Conservation (phyloP, 2,329 filamentous ascomycete genomes). For the Mollisia scopiformis region DNA sequence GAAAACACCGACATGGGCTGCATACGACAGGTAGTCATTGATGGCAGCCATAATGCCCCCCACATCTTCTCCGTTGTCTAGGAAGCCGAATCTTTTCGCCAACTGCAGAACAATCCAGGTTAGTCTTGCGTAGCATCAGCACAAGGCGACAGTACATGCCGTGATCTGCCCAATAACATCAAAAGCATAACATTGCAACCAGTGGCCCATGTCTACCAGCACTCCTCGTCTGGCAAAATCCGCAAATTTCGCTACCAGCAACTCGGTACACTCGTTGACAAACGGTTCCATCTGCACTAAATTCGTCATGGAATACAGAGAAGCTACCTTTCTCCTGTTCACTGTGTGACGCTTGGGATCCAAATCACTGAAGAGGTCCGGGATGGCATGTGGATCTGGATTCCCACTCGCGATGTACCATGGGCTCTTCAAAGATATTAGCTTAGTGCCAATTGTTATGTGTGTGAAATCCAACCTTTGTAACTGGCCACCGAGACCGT, state of each 20-base stretch:
- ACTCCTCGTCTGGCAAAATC: slow-evolving; percentile 36
- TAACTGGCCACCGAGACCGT: not conserved
- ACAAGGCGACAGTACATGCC: too few relatives aligned
- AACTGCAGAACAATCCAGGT: too few relatives aligned
- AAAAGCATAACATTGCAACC: slow-evolving; percentile 49
- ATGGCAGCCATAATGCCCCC: not conserved
- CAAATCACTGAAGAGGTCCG: slow-evolving; percentile 36
- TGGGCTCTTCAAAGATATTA: slow-evolving; percentile 9
- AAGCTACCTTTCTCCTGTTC: slow-evolving; percentile 43
- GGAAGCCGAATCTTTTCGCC: not conserved
- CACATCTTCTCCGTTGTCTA: not conserved
- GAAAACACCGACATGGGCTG: not conserved
- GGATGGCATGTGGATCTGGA: slow-evolving; percentile 23
- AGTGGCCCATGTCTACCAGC: slow-evolving; percentile 39
- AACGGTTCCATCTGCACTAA: slow-evolving; percentile 49
- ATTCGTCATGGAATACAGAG: slow-evolving; percentile 48
- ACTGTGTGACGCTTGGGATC: slow-evolving; percentile 42
- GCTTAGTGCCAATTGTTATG: not conserved
- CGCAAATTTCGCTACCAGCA: slow-evolving; percentile 41
- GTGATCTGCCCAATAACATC: slow-evolving; percentile 54
- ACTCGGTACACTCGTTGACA: slow-evolving; percentile 47
- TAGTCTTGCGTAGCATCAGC: too few relatives aligned
- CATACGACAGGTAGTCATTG: not conserved
- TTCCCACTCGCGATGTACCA: slow-evolving; percentile 24
- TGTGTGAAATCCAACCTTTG: not conserved